Evolutionary conservation across 805 yeast genomes (phyloP), one percentile per base, ranked within the genome.

Genomic region (Saturnispora halmiae): DNA sequence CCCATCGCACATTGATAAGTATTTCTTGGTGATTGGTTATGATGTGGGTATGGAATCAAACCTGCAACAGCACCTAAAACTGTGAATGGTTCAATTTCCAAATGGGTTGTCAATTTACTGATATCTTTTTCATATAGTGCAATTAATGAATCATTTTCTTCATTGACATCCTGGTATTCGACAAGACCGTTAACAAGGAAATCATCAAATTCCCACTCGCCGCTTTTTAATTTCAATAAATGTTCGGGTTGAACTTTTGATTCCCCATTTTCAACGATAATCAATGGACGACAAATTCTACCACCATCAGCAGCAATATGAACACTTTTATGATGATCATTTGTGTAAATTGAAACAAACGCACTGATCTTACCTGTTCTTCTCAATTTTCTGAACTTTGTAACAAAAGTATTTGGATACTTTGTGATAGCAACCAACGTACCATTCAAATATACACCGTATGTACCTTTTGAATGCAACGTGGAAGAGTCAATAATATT

Each of bases 241-340:
- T 92, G 96, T 15, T 74, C 69, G 0, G 80, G 81, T 36, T 67
- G 70, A 8, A 92, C 96, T 43, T 69, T 76, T 1, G 95, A 70
- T 42, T 63, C 55, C 35, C 86, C 85, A 41, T 78, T 69, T 16
- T 80, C 79, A 10, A 90, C 87, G 59, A 92, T 86, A 44, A 92
- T 92, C 49, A 90, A 65, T 3, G 98, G 98, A 51, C 98, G 80
- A 71, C 98, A 92, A 55, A 92, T 87, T 63, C 98, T 76, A 37
- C 98, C 98, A 53, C 98, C 98, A 65, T 92, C 98, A 3, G 98
- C 90, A 16, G 98, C 98, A 54, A 92, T 88, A 58, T 92, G 96
- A 34, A 92, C 96, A 1, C 96, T 94, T 37, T 69, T 66, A 55
- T 92, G 97, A 51, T 92, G 96, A 33, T 78, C 70, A 59, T 92